Base-by-base conservation (phyloP, 768 basidiomycete species). In the Mycena rebaudengoi region DNA sequence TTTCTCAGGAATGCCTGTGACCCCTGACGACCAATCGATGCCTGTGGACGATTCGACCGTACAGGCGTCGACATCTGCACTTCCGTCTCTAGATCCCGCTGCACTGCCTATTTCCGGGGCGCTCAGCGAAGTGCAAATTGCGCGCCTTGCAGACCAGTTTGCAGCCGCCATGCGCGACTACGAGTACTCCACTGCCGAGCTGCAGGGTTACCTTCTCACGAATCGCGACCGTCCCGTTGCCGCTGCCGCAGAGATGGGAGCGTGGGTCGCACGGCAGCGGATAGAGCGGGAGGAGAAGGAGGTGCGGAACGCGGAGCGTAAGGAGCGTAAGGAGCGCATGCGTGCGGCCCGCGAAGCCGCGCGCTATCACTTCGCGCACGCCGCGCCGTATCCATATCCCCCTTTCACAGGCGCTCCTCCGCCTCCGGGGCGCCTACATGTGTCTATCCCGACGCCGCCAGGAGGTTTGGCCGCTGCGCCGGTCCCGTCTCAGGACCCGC, bases 181-280 rank as follows among this genome's bases (percentile, higher is more conserved):
- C 57, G 79, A 81, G 59, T 86, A 87, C 69, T 85, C 86, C 25
- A 83, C 85, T 2, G 87, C 89, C 0, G 86, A 88, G 58, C 77
- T 91, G 2, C 88, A 89, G 67, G 87, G 86, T 1, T 89, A 82
- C 72, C 75, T 89, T 13, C 75, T 91, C 11, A 79, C 76, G 55
- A 83, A 85, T 65, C 77, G 75, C 57, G 70, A 80, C 41, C 80
- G 83, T 0, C 69, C 69, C 55, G 64, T 74, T 6, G 83, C 82
- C 0, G 80, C 74, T 2, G 64, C 62, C 73, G 69, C 21, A 64
- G 76, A 23, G 65, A 67, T 28, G 74, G 66, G 21, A 86, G 87
- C 83, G 77, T 86, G 11, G 74, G 76, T 39, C 45, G 74, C 8
- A 79, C 82, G 68, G 64, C 76, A 53, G 65, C 66, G 66, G 16